A percentile compares a stretch with the other conserved stretches of the same genome.
Conservation (phyloP, 345 rosid genomes). For the Clarkia xantiana region DNA sequence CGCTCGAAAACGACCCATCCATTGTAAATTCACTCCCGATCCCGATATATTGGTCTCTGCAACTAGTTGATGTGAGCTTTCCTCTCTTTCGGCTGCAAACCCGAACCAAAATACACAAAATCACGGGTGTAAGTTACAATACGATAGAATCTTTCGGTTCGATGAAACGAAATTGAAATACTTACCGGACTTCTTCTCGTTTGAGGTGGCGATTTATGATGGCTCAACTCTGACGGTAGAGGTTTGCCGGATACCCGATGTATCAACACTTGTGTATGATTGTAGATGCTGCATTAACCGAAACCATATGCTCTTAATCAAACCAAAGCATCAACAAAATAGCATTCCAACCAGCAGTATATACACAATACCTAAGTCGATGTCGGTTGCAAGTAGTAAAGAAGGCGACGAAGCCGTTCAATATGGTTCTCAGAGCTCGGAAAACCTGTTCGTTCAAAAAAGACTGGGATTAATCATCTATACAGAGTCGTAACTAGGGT, state of each 20-base stretch:
- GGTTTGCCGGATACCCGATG: constrained; percentile 10
- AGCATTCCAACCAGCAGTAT: background rate
- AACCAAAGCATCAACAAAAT: background rate
- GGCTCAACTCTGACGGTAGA: constrained; percentile 9
- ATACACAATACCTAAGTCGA: constrained; percentile 65
- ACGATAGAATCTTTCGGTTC: too few species aligned
- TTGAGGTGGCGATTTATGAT: constrained; percentile 3
- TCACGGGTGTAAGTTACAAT: too few species aligned
- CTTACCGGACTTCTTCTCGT: constrained; percentile 10
- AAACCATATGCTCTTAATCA: too few species aligned
- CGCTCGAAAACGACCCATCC: too few species aligned
- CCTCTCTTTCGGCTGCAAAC: background rate
- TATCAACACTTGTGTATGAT: constrained; percentile 19
- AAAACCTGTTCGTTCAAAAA: constrained; percentile 38
- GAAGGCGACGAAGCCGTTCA: constrained; percentile 80
- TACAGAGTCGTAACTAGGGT: too few species aligned
- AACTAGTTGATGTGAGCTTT: background rate
- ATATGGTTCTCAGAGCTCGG: constrained; percentile 78
- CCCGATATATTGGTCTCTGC: too few species aligned
- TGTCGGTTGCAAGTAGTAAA: constrained; percentile 91
- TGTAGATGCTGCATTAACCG: constrained; percentile 14
- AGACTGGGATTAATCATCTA: too few species aligned
- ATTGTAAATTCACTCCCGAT: too few species aligned
- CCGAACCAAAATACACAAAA: background rate
- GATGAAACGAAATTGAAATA: background rate